phyloP scores from a whole-genome alignment of 2,329 filamentous ascomycete genomes.

The Fusarium sp. region DNA sequence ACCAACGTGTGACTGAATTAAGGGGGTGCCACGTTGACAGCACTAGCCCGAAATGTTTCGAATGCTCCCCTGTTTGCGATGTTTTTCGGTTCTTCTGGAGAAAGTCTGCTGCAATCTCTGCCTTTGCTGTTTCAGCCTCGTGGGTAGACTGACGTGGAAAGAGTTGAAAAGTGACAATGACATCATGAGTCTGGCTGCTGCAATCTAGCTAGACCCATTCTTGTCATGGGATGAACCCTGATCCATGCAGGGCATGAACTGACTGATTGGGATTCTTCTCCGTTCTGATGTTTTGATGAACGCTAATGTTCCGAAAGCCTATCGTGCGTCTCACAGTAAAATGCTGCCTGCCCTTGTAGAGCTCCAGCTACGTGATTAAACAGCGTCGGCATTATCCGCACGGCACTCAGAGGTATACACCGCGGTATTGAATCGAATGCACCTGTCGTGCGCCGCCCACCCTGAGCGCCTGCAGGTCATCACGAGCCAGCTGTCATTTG shows the following conservation, averaged over 20 bases:
- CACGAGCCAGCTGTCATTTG: constrained; percentile 37
- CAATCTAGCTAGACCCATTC: constrained; percentile 28
- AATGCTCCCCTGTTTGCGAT: constrained; percentile 6
- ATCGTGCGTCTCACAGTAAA: constrained; percentile 19
- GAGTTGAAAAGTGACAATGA: constrained; percentile 36
- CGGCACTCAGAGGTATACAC: constrained; percentile 9
- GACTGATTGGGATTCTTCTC: constrained; percentile 28
- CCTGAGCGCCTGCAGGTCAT: constrained; percentile 32
- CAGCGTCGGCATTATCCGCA: constrained; percentile 23
- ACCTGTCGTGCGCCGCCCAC: constrained; percentile 19
- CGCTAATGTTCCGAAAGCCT: constrained; percentile 27
- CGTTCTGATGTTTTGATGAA: constrained; percentile 15
- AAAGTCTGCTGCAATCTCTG: constrained; percentile 6
- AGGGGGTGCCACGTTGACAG: constrained; percentile 42
- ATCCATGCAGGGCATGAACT: constrained; percentile 12
- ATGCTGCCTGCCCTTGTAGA: neutral
- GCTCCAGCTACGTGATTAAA: constrained; percentile 3
- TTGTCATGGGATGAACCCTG: constrained; percentile 25
- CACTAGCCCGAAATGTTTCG: constrained; percentile 27
- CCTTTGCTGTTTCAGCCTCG: constrained; percentile 43
- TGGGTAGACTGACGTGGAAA: constrained; percentile 42
- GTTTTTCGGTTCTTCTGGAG: constrained; percentile 19
- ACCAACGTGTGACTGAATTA: constrained; percentile 23
- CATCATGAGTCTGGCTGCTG: constrained; percentile 32
- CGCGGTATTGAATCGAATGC: constrained; percentile 12